phyloP scores from a whole-genome alignment of 352 stramenopile genomes.

The Thalassiosira sp. region DNA sequence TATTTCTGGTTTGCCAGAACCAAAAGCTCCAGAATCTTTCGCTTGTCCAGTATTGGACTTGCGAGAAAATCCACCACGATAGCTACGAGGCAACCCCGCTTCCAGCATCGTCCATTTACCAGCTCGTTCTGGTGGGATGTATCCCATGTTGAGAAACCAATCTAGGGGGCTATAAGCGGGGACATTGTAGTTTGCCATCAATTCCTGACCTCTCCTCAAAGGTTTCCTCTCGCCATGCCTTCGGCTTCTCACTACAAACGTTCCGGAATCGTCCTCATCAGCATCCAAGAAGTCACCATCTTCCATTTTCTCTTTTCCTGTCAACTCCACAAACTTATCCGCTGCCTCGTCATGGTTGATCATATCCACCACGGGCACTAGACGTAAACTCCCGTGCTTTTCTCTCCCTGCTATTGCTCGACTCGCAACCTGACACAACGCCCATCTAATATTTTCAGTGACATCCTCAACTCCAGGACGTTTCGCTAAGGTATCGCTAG shows the following conservation, averaged over 20 bases:
- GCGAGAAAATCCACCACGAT: constrained; percentile 45
- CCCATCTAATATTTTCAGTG: constrained; percentile 63
- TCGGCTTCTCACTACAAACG: constrained; percentile 72
- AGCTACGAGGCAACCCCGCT: constrained; percentile 55
- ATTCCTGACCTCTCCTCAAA: constrained; percentile 70
- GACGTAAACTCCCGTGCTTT: constrained; percentile 56
- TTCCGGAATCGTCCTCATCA: constrained; percentile 59
- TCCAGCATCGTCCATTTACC: constrained; percentile 74
- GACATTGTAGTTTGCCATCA: constrained; percentile 83
- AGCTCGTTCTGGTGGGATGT: constrained; percentile 75
- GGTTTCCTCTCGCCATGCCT: constrained; percentile 67
- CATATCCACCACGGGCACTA: constrained; percentile 66
- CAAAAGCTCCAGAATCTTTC: constrained; percentile 28
- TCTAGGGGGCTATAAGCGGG: constrained; percentile 77
- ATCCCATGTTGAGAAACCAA: constrained; percentile 81
- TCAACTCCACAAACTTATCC: constrained; percentile 75
- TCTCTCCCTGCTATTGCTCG: constrained; percentile 64
- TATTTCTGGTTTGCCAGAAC: constrained; percentile 39
- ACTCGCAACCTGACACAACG: constrained; percentile 76
- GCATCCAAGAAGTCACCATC: constrained; percentile 68
- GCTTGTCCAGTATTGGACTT: constrained; percentile 6
- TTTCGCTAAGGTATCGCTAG: constrained; percentile 14
- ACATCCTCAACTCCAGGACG: constrained; percentile 41
- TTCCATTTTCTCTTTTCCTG: constrained; percentile 56
- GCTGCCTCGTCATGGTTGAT: constrained; percentile 66